Evolutionary conservation across 805 yeast genomes (phyloP).

Genomic region (Candida adriatica): DNA sequence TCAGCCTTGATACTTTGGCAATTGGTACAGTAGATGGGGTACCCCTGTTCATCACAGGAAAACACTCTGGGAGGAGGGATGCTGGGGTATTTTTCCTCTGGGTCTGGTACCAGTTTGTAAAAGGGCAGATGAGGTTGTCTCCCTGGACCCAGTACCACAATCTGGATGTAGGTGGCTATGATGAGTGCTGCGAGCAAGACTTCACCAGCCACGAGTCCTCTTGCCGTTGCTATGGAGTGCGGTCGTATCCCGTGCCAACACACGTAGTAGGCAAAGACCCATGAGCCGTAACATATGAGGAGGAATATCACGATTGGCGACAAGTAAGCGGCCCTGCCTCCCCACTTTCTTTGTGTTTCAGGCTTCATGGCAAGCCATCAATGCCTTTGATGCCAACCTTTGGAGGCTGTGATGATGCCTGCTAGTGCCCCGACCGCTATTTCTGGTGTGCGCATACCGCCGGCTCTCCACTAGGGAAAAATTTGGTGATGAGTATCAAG

Average conservation of each 20-base stretch:
- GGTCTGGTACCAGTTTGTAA: conserved; percentile 23
- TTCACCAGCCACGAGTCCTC: conserved; percentile 27
- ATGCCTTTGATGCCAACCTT: too few relatives aligned
- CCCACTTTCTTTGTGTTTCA: conserved; percentile 2
- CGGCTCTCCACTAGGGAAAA: too few relatives aligned
- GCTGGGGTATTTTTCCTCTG: conserved; percentile 17
- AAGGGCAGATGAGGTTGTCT: conserved; percentile 33
- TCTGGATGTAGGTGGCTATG: conserved; percentile 36
- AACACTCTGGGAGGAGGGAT: conserved; percentile 51
- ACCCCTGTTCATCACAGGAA: conserved; percentile 64
- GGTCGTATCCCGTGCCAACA: conserved; percentile 24
- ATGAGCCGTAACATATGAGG: conserved; percentile 16
- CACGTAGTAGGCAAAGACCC: conserved; percentile 21
- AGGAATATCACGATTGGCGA: conserved; percentile 9
- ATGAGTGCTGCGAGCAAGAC: conserved; percentile 24
- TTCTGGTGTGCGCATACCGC: too few relatives aligned
- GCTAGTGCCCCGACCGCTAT: too few relatives aligned
- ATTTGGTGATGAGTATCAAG: too few relatives aligned
- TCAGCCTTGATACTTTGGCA: conserved; percentile 62
- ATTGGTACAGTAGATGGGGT: conserved; percentile 66
- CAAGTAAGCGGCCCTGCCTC: background rate
- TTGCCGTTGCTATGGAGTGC: conserved; percentile 23
- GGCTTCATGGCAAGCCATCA: background rate
- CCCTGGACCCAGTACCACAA: conserved; percentile 56
- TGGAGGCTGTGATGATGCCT: too few relatives aligned